A percentile compares a stretch with the other conserved stretches of the same genome.
phyloP scores from a whole-genome alignment of 768 basidiomycete genomes.

The Panus rudis region DNA sequence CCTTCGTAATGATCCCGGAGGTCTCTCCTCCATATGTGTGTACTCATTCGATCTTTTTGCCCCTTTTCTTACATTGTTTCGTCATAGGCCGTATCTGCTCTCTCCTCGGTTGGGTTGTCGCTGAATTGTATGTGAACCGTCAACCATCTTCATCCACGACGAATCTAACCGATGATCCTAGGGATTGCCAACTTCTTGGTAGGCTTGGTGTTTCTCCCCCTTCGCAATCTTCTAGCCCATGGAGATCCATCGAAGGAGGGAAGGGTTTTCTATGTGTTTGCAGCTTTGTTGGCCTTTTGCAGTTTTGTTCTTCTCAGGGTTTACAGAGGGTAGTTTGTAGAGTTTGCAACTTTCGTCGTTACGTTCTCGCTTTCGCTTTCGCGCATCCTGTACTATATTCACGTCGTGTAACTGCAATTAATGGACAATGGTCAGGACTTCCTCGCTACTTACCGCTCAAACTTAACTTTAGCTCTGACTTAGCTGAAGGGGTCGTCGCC shows the following conservation, averaged over 20 bases:
- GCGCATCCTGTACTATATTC: too few species aligned
- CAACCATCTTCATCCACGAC: conserved; percentile 1
- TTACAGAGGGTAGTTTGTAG: conserved; percentile 20
- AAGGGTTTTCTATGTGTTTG: conserved; percentile 87
- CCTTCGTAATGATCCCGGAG: conserved; percentile 89
- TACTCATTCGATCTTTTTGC: conserved; percentile 8
- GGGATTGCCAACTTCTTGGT: conserved; percentile 86
- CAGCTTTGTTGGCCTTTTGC: conserved; percentile 38
- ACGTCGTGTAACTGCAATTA: too few species aligned
- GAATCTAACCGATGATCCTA: conserved; percentile 21
- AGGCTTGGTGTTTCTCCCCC: conserved; percentile 77
- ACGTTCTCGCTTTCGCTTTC: neutral
- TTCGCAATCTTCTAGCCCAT: conserved; percentile 67
- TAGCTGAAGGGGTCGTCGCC: too few species aligned
- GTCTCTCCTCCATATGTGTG: conserved; percentile 75
- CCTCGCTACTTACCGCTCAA: too few species aligned
- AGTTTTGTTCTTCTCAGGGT: conserved; percentile 22
- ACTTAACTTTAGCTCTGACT: too few species aligned
- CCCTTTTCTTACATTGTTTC: neutral
- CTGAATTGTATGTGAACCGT: conserved; percentile 48
- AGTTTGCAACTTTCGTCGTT: neutral
- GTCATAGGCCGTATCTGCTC: conserved; percentile 65
- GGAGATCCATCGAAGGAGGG: conserved; percentile 61
- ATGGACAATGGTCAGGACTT: too few species aligned
- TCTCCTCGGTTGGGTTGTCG: conserved; percentile 70